Percentiles rank a stretch among this genome's conserved stretches.
Conservation (phyloP, 2,329 filamentous ascomycete genomes). For the Lomentospora prolificans region DNA sequence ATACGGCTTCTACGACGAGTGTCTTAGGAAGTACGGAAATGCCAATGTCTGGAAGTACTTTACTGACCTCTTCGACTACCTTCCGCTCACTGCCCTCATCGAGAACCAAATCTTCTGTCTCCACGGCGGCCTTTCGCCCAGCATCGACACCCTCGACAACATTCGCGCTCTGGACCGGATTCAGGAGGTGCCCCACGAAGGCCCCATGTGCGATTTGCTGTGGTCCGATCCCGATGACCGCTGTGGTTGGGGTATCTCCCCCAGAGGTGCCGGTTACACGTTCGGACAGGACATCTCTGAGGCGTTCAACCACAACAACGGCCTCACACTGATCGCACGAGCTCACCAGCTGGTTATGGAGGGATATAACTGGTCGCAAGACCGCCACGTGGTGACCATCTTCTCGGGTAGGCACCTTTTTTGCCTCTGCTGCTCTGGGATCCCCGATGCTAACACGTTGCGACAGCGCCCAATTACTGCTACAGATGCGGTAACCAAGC, state of each 20-base stretch:
- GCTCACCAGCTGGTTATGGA: slow-evolving; percentile 99
- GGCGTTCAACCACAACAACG: slow-evolving; percentile 99
- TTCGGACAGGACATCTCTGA: slow-evolving; percentile 97
- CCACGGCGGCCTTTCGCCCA: slow-evolving; percentile 92
- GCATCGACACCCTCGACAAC: slow-evolving; percentile 90
- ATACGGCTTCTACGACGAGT: slow-evolving; percentile 99
- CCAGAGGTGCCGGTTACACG: slow-evolving; percentile 87
- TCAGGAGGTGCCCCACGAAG: slow-evolving; percentile 96
- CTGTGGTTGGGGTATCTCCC: slow-evolving; percentile 92
- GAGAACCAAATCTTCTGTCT: slow-evolving; percentile 99
- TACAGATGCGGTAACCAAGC: slow-evolving; percentile 98
- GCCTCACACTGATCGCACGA: slow-evolving; percentile 85
- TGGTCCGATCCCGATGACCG: slow-evolving; percentile 98
- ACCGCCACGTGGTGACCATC: slow-evolving; percentile 95
- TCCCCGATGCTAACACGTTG: no score
- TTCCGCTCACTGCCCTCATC: slow-evolving; percentile 91
- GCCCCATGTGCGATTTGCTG: slow-evolving; percentile 93
- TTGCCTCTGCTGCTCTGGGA: neutral
- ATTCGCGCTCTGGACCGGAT: slow-evolving; percentile 92
- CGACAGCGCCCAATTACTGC: slow-evolving; percentile 78
- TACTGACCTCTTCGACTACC: slow-evolving; percentile 97
- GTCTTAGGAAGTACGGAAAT: slow-evolving; percentile 96
- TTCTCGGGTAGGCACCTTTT: slow-evolving; percentile 63
- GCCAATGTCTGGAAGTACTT: slow-evolving; percentile 99
- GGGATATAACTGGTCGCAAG: slow-evolving; percentile 99